Evolutionary conservation across 768 basidiomycete genomes (phyloP).

Genomic region (Leccinum arenicola): DNA sequence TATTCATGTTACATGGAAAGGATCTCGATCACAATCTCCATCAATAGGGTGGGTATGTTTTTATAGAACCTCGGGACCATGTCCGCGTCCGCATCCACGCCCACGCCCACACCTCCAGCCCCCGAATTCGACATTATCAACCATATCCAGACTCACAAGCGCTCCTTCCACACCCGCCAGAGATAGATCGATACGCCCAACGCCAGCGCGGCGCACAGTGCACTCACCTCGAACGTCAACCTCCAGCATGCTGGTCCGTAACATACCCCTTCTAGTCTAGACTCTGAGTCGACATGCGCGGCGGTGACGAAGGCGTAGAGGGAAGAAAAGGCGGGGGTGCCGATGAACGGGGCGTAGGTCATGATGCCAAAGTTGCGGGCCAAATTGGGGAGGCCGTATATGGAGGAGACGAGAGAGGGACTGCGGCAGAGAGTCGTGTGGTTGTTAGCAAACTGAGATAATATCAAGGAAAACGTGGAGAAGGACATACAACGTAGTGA

Average conservation of each 20-base stretch:
- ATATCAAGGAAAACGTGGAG: neutral
- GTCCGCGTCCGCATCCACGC: neutral
- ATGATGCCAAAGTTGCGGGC: conserved; percentile 77
- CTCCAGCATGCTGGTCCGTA: conserved; percentile 62
- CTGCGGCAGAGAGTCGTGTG: conserved; percentile 2
- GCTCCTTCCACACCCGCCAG: conserved; percentile 63
- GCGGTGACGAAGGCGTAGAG: conserved; percentile 70
- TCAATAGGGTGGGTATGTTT: no score
- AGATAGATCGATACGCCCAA: conserved; percentile 45
- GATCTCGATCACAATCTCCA: neutral
- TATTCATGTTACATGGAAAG: neutral
- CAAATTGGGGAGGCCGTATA: conserved; percentile 69
- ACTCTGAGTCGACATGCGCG: conserved; percentile 40
- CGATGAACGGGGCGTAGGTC: conserved; percentile 72
- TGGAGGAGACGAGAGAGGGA: conserved; percentile 65
- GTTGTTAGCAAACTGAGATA: neutral
- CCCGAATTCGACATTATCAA: neutral
- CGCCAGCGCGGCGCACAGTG: conserved; percentile 42
- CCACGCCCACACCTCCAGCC: neutral
- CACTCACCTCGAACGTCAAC: conserved; percentile 57
- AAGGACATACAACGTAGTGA: conserved; percentile 63
- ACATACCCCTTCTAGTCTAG: conserved; percentile 38
- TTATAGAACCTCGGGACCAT: neutral
- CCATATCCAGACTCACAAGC: conserved; percentile 35
- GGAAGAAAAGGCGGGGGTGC: conserved; percentile 76